Percentiles rank a stretch among this genome's conserved stretches.
Evolutionary conservation across 345 rosid species (phyloP).

Genomic region (Linum usitatissimum): DNA sequence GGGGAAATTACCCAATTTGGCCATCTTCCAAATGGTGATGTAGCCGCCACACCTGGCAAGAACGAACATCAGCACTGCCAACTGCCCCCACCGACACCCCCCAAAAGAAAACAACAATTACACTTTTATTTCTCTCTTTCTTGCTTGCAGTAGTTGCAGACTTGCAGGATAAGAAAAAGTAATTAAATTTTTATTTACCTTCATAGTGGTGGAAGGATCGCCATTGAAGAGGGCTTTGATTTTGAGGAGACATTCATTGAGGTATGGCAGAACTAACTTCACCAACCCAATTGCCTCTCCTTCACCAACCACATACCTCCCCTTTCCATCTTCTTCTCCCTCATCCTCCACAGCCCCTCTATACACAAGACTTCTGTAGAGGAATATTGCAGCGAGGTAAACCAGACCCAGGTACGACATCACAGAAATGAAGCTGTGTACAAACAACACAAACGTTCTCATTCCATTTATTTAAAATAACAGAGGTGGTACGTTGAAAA

Average conservation of each 20-base stretch:
- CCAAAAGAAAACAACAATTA: too few species aligned
- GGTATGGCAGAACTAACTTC: constrained; percentile 59
- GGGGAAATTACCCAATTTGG: constrained; percentile 54
- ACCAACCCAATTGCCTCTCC: constrained; percentile 66
- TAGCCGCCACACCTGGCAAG: constrained; percentile 77
- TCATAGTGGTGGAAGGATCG: constrained; percentile 84
- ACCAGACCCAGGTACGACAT: constrained; percentile 67
- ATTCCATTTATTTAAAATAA: too few species aligned
- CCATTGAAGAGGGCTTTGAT: constrained; percentile 77
- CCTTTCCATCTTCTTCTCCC: constrained; percentile 26
- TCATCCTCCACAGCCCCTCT: constrained; percentile 61
- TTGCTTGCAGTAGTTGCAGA: too few species aligned
- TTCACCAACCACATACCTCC: constrained; percentile 53
- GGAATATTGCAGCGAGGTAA: constrained; percentile 63
- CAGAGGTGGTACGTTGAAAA: not conserved
- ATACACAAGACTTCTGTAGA: constrained; percentile 48
- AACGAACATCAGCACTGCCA: constrained; percentile 75
- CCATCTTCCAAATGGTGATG: constrained; percentile 77
- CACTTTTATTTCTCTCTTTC: too few species aligned
- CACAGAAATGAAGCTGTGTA: constrained; percentile 65
- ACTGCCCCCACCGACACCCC: constrained; percentile 29
- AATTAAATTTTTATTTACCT: constrained; percentile 32
- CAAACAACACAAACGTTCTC: not conserved
- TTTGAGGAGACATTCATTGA: constrained; percentile 59
- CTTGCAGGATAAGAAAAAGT: too few species aligned